phyloP scores from a whole-genome alignment of 768 basidiomycete genomes.

The Mycena albidolilacea region DNA sequence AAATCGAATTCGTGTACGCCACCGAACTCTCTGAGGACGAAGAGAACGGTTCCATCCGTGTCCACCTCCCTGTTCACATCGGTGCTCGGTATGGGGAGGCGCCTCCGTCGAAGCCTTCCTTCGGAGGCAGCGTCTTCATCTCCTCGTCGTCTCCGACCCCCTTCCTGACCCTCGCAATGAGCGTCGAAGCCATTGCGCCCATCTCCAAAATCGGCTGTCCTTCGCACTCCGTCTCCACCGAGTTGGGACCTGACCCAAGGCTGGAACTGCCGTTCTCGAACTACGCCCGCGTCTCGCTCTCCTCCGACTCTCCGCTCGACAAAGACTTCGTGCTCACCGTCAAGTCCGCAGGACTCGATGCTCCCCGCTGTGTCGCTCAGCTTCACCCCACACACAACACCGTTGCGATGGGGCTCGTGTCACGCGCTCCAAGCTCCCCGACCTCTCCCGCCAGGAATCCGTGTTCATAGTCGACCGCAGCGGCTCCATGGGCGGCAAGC shows the following conservation, averaged over 20 bases:
- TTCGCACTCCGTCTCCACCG: constrained; percentile 37
- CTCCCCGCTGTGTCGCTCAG: constrained; percentile 60
- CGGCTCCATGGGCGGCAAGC: constrained; percentile 52
- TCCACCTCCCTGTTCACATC: constrained; percentile 29
- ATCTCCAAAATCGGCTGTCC: constrained; percentile 37
- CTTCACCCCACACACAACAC: constrained; percentile 38
- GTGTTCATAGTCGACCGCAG: constrained; percentile 64
- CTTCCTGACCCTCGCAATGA: constrained; percentile 25
- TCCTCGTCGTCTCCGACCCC: constrained; percentile 16
- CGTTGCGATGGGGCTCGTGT: constrained; percentile 31
- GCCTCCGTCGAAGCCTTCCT: constrained; percentile 11
- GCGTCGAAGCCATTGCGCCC: constrained; percentile 32
- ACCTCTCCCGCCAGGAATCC: constrained; percentile 53
- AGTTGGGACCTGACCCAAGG: constrained; percentile 36
- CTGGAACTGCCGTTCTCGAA: constrained; percentile 35
- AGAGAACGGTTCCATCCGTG: constrained; percentile 28
- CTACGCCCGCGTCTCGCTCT: constrained; percentile 27
- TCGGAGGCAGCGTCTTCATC: background rate
- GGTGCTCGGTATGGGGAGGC: constrained; percentile 34
- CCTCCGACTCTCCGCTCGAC: constrained; percentile 41
- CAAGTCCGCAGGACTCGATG: constrained; percentile 55
- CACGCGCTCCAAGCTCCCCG: constrained; percentile 51
- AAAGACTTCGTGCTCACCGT: constrained; percentile 60
- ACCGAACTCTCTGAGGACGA: constrained; percentile 33
- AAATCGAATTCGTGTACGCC: constrained; percentile 31